A percentile compares a stretch with the other conserved stretches of the same genome.
These are phyloP conservation scores for Anthracocystis walkeri DNA, from an alignment of 1,284 basidiomycete genomes.

Conservation along the genomic window DNA sequence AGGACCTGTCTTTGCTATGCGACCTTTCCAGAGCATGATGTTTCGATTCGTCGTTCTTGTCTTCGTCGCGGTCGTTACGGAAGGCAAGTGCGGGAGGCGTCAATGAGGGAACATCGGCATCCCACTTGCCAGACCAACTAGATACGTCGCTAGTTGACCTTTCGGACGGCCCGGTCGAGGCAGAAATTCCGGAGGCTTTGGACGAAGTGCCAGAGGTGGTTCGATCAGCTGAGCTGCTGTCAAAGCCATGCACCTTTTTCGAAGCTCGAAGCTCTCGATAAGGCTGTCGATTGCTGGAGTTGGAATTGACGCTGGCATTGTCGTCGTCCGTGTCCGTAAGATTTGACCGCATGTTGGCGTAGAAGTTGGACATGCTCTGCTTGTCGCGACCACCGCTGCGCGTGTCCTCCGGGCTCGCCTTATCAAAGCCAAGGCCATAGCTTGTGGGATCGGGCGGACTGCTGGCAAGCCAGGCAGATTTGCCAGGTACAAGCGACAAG, in stretches of 20 bases:
- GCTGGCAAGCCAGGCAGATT: slow-evolving; percentile 50
- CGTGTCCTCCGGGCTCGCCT: slow-evolving; percentile 38
- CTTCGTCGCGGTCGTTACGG: slow-evolving; percentile 22
- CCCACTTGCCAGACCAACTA: slow-evolving; percentile 34
- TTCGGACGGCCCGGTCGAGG: slow-evolving; percentile 8
- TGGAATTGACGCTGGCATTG: slow-evolving; percentile 45
- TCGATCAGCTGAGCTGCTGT: slow-evolving; percentile 15
- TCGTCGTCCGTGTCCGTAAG: slow-evolving; percentile 45
- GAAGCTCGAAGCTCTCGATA: slow-evolving; percentile 43
- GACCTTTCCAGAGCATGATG: slow-evolving; percentile 22
- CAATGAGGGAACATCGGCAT: slow-evolving; percentile 42
- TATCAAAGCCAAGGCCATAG: slow-evolving; percentile 50
- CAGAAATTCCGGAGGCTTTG: slow-evolving; percentile 13
- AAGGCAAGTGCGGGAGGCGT: slow-evolving; percentile 48
- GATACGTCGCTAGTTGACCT: slow-evolving; percentile 13
- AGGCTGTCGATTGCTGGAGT: slow-evolving; percentile 41
- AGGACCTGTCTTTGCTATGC: slow-evolving; percentile 18
- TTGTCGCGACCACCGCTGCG: slow-evolving; percentile 16
- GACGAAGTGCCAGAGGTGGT: slow-evolving; percentile 11
- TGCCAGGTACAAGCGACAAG: slow-evolving; percentile 37
- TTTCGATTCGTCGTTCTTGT: slow-evolving; percentile 21
- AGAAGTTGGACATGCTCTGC: slow-evolving; percentile 10
- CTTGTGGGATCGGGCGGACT: slow-evolving; percentile 52
- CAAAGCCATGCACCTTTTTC: slow-evolving; percentile 41
- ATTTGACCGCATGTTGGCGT: slow-evolving; percentile 23